Evolutionary conservation across 495 filamentous ascomycete genomes (phyloP).

Genomic region (Parathielavia appendiculata): DNA sequence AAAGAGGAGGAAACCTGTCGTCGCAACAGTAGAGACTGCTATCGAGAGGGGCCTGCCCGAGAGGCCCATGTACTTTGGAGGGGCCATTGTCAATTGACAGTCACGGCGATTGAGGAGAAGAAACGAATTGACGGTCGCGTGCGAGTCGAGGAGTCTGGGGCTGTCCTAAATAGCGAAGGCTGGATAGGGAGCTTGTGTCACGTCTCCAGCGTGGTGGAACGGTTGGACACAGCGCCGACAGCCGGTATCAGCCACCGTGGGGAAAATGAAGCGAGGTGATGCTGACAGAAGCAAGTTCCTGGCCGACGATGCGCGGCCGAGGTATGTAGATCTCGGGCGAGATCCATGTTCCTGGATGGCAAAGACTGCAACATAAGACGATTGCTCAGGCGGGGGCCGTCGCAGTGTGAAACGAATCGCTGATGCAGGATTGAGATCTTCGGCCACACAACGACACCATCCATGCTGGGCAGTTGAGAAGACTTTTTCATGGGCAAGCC

Average conservation of each 20-base stretch:
- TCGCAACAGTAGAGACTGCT: constrained; percentile 61
- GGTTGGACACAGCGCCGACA: not conserved
- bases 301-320: not conserved
- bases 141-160: not conserved
- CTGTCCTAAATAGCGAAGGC: constrained; percentile 2
- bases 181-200: not conserved
- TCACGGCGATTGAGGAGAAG: not conserved
- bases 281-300: not conserved
- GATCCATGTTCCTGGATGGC: constrained; percentile 13
- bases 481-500: constrained; percentile 3
- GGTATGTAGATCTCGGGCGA: constrained; percentile 1
- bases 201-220: constrained; percentile 5
- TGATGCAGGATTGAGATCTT: constrained; percentile 12
- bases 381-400: not conserved
- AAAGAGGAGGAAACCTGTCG: constrained; percentile 69
- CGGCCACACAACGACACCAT: constrained; percentile 1
- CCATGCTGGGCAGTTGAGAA: not conserved
- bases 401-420: constrained; percentile 12
- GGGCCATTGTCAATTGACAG: constrained; percentile 25
- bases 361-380: constrained; percentile 5
- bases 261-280: not conserved
- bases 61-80: constrained; percentile 56
- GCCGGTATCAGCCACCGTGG: constrained; percentile 10
- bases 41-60: constrained; percentile 58
- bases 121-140: not conserved